These are phyloP conservation scores for Fusarium tricinctum DNA, from an alignment of 2,329 filamentous ascomycete genomes.

Conservation along the genomic window DNA sequence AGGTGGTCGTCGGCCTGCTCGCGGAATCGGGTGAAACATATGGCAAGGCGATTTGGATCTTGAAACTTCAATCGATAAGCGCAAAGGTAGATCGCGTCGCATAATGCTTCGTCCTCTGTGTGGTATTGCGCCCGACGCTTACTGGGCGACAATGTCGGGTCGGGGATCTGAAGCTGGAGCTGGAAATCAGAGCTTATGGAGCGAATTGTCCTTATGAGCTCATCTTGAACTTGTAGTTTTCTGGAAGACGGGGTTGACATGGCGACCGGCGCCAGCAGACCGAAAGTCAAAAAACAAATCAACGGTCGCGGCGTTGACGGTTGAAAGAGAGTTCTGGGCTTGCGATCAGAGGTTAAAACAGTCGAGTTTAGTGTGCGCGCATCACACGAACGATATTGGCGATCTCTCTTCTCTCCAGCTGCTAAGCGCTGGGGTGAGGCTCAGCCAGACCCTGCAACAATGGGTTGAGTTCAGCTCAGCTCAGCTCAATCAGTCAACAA, in stretches of 20 bases:
- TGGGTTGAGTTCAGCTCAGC: background rate
- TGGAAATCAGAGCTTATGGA: slow-evolving; percentile 48
- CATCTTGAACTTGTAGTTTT: slow-evolving; percentile 33
- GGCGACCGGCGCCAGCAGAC: slow-evolving; percentile 18
- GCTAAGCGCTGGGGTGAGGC: slow-evolving; percentile 1
- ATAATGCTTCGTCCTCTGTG: slow-evolving; percentile 44
- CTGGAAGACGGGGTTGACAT: slow-evolving; percentile 32
- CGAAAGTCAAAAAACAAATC: slow-evolving; percentile 3
- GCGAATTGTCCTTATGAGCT: slow-evolving; percentile 46
- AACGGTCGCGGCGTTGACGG: slow-evolving; percentile 1
- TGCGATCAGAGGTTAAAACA: slow-evolving; percentile 8
- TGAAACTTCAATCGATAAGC: slow-evolving; percentile 44
- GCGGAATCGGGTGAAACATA: slow-evolving; percentile 46
- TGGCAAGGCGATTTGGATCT: slow-evolving; percentile 32
- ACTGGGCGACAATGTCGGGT: slow-evolving; percentile 47
- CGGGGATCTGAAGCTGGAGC: slow-evolving; percentile 45
- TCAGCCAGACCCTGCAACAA: slow-evolving; percentile 1
- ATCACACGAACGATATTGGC: slow-evolving; percentile 7
- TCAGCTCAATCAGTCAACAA: background rate
- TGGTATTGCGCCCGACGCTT: slow-evolving; percentile 39
- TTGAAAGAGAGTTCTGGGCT: slow-evolving; percentile 9
- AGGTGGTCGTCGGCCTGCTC: slow-evolving; percentile 39
- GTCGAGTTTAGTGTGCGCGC: slow-evolving; percentile 6
- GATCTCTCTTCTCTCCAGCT: slow-evolving; percentile 8
- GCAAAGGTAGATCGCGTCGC: slow-evolving; percentile 44